Conservation (phyloP, 768 basidiomycete genomes). For the Amanita pallidorosea region DNA sequence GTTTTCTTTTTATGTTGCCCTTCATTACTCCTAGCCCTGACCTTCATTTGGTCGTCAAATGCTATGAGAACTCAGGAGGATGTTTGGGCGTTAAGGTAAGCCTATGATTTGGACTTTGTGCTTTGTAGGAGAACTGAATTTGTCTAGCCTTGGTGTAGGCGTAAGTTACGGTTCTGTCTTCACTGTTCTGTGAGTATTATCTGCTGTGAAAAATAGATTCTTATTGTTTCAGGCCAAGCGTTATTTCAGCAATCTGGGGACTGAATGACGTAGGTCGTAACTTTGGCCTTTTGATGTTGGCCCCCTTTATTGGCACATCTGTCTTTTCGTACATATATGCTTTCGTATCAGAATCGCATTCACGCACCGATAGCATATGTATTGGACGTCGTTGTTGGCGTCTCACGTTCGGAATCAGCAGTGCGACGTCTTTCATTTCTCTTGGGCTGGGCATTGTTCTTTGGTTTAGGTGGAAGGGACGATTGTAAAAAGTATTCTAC, state of each 20-base stretch:
- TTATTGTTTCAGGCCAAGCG: constrained; percentile 44
- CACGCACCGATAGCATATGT: constrained; percentile 34
- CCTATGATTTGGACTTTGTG: not conserved
- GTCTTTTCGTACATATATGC: constrained; percentile 76
- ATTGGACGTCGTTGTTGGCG: constrained; percentile 53
- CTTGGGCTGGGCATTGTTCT: constrained; percentile 34
- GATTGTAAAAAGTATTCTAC: constrained; percentile 5
- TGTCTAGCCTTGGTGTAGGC: constrained; percentile 49
- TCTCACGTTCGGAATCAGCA: constrained; percentile 49
- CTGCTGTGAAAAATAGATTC: not conserved
- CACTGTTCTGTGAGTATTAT: constrained; percentile 50
- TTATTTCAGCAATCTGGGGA: constrained; percentile 68
- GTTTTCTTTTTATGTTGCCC: constrained; percentile 46
- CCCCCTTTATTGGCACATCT: constrained; percentile 67
- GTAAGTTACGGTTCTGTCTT: constrained; percentile 61
- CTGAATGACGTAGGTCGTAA: constrained; percentile 61
- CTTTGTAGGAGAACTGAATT: constrained; percentile 2
- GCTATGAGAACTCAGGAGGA: constrained; percentile 35
- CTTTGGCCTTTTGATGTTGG: constrained; percentile 64
- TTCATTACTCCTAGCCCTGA: constrained; percentile 33
- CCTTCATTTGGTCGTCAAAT: constrained; percentile 46
- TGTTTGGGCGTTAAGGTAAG: constrained; percentile 66
- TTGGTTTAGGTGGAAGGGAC: constrained; percentile 55
- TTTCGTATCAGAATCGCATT: constrained; percentile 45
- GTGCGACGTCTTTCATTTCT: constrained; percentile 31